phyloP scores from a whole-genome alignment of 495 filamentous ascomycete species.

The Penicillium argentinense region DNA sequence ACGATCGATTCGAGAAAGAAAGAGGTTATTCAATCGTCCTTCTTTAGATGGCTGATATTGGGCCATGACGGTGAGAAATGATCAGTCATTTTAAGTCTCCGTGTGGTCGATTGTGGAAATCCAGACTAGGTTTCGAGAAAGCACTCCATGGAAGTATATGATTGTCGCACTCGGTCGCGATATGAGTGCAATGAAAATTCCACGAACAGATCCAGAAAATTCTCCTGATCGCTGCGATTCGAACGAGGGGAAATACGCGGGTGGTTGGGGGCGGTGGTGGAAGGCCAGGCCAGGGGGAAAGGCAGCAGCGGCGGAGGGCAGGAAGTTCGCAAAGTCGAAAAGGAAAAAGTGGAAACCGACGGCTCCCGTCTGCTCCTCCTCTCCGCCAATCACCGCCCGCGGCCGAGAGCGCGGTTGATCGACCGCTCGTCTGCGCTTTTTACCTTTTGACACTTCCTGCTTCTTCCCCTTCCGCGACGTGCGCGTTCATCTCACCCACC shows the following conservation, averaged over 20 bases:
- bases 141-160: no score
- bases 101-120: no score
- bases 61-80: no score
- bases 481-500: slow-evolving; percentile 16
- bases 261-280: slow-evolving; percentile 16
- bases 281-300: slow-evolving; percentile 1
- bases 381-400: slow-evolving; percentile 42
- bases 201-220: slow-evolving; percentile 1
- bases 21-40: no score
- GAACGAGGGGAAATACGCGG: slow-evolving; percentile 45
- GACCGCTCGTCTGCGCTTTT: slow-evolving; percentile 46
- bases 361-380: slow-evolving; percentile 43
- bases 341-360: slow-evolving; percentile 4
- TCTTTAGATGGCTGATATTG: no score
- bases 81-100: no score
- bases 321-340: slow-evolving; percentile 13
- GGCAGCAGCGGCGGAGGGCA: slow-evolving; percentile 3
- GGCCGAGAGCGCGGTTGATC: slow-evolving; percentile 35
- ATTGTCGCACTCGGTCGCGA: slow-evolving; percentile 2
- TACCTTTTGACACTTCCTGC: slow-evolving; percentile 29
- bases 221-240: slow-evolving; percentile 30
- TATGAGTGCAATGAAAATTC: not conserved
- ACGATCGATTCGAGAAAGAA: no score
- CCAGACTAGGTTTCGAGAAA: no score
- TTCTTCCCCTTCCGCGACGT: slow-evolving; percentile 28